These are phyloP conservation scores for Nannochloris sp. DNA, from an alignment of 139 green algal genomes.

Conservation along the genomic window DNA sequence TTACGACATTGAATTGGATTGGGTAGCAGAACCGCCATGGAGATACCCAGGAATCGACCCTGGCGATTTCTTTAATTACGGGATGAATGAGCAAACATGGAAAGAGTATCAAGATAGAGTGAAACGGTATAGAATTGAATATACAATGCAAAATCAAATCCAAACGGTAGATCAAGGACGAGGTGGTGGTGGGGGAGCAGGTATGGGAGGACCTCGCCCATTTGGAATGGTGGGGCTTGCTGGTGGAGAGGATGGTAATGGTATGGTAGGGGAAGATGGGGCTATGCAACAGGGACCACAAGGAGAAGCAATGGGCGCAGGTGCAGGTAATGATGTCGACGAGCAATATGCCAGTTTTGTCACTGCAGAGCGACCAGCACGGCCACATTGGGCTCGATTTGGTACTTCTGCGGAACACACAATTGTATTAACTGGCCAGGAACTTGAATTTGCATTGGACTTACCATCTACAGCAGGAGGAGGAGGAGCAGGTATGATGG, in stretches of 20 bases:
- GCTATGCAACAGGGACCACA: neutral
- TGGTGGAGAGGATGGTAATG: neutral
- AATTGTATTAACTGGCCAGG: constrained; percentile 17
- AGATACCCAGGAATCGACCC: constrained; percentile 48
- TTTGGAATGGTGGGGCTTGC: no score
- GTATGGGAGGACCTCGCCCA: neutral
- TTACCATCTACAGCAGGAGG: no score
- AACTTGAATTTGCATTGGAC: constrained; percentile 23
- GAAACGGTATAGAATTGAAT: constrained; percentile 42
- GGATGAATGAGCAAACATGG: constrained; percentile 57
- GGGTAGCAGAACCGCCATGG: constrained; percentile 71
- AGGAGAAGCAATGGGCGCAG: neutral
- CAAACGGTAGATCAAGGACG: constrained; percentile 12
- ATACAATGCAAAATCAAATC: constrained; percentile 28
- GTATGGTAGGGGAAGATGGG: neutral
- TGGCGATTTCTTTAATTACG: constrained; percentile 87
- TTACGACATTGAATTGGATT: constrained; percentile 72
- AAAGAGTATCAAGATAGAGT: constrained; percentile 59
- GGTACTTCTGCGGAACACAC: constrained; percentile 25
- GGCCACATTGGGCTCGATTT: constrained; percentile 8
- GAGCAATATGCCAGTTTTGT: constrained; percentile 23
- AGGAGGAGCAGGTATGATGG: neutral
- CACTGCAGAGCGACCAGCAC: constrained; percentile 17
- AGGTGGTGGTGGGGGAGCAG: neutral
- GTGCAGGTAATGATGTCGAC: neutral